Evolutionary conservation across 495 filamentous ascomycete genomes (phyloP).

Genomic region (Thermothielavioides terrestris): DNA sequence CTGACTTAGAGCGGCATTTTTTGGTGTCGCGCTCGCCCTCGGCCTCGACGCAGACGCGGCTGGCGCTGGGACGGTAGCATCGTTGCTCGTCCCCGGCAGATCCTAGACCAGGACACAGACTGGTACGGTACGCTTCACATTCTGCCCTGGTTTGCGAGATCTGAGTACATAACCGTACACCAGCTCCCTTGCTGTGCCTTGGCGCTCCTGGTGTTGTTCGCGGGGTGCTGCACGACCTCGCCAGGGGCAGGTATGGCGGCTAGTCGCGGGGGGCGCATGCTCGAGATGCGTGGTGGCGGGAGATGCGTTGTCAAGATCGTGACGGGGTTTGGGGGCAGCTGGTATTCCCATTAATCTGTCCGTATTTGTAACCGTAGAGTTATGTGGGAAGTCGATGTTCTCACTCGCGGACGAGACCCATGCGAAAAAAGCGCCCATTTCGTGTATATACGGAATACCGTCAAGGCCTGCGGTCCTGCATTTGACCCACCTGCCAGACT

Average conservation of each 20-base stretch:
- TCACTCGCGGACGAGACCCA: neutral
- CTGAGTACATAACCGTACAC: no score
- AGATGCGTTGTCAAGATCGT: no score
- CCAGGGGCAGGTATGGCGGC: no score
- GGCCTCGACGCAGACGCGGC: neutral
- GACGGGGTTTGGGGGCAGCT: no score
- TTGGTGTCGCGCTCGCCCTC: no score
- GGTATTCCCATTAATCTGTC: no score
- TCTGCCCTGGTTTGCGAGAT: neutral
- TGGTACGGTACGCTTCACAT: neutral
- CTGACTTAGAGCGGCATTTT: slow-evolving; percentile 3
- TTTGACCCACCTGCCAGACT: slow-evolving; percentile 8
- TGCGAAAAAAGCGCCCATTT: neutral
- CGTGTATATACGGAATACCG: neutral
- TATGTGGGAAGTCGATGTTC: neutral
- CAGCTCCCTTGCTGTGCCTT: no score
- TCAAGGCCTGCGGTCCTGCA: no score
- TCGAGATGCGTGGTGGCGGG: no score
- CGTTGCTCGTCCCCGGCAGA: neutral
- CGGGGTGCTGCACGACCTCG: neutral
- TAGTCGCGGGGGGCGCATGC: no score
- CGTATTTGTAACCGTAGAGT: no score
- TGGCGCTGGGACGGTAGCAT: neutral
- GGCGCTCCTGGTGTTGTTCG: no score
- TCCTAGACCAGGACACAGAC: neutral